Base-by-base conservation (phyloP, 1,284 basidiomycete species). In the Takashimella tepidaria region DNA sequence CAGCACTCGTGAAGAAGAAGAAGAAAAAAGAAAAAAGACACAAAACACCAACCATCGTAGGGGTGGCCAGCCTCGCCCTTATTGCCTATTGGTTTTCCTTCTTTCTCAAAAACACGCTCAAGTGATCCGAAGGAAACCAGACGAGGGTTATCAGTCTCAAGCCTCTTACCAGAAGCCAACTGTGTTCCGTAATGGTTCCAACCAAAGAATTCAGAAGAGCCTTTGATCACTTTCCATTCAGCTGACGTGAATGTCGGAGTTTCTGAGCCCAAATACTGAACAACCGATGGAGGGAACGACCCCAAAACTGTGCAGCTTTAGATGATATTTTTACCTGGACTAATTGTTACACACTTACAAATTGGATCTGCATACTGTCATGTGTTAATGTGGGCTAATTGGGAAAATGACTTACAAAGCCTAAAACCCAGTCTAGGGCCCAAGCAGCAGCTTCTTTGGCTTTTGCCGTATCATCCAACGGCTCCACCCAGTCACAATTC, bases 401-500 rank as follows among this genome's bases (percentile, higher is more conserved):
- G 31, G n/a, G n/a, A n/a, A n/a, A 37, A 8, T 37, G 24, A 47
- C 61, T 51, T 22, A 63, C 61, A 45, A 61, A 53, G 41, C 62
- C 57, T 8, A 60, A 24, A 20, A 53, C 41, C 21, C 50, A 45
- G 41, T 58, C 60, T 19, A 55, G 24, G 21, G 47, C 45, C 13
- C 43, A 41, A 41, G 61, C 51, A 3, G 59, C 53, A 1, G 59
- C 61, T 0, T 47, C 50, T 31, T 51, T 58, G 0, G 66, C 63
- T 13, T 59, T 59, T 2, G 50, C 23, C 8, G 44, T 56, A 11
- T 65, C 62, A 41, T 65, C 56, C 21, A 64, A 44, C 1, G 64
- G 64, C 24, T 58, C 61, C 6, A 54, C 41, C 61, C 58, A 67
- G 48, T 67, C 67, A 40, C 55, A 53, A 56, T 69, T 67, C 59